Evolutionary conservation across 768 basidiomycete species (phyloP).

Genomic region (Mrakia frigida): DNA sequence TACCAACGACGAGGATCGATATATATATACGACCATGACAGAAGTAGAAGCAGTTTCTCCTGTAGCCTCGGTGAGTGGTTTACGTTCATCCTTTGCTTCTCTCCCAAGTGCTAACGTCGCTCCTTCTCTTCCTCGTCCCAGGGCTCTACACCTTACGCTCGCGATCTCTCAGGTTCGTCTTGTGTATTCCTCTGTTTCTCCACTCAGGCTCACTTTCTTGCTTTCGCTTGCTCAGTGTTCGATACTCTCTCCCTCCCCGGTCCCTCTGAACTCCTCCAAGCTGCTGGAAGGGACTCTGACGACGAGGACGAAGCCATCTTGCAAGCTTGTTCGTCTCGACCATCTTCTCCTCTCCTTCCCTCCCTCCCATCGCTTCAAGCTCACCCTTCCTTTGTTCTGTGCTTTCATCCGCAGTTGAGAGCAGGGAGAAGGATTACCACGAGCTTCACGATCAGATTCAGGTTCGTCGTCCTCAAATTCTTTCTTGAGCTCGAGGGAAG

Average conservation of each 20-base stretch:
- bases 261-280: neutral
- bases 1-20: too few relatives aligned
- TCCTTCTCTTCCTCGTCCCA: neutral
- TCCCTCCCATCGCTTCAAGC: neutral
- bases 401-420: constrained; percentile 26
- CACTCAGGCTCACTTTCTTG: neutral
- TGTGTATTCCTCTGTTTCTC: neutral
- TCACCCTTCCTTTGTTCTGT: neutral
- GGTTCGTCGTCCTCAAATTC: constrained; percentile 49
- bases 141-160: constrained; percentile 3
- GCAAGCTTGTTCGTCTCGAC: constrained; percentile 3
- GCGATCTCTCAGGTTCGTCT: neutral
- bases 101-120: neutral
- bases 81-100: neutral
- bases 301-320: constrained; percentile 20
- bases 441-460: constrained; percentile 89
- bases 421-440: constrained; percentile 59
- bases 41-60: too few relatives aligned
- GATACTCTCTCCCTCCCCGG: constrained; percentile 3
- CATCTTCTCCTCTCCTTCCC: neutral
- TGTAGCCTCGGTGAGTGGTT: constrained; percentile 1
- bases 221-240: neutral
- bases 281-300: neutral
- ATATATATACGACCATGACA: too few relatives aligned
- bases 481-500: neutral